Evolutionary conservation across 2,329 filamentous ascomycete genomes (phyloP), one percentile per base, ranked within the genome.

Genomic region (Elsinoe arachidis): DNA sequence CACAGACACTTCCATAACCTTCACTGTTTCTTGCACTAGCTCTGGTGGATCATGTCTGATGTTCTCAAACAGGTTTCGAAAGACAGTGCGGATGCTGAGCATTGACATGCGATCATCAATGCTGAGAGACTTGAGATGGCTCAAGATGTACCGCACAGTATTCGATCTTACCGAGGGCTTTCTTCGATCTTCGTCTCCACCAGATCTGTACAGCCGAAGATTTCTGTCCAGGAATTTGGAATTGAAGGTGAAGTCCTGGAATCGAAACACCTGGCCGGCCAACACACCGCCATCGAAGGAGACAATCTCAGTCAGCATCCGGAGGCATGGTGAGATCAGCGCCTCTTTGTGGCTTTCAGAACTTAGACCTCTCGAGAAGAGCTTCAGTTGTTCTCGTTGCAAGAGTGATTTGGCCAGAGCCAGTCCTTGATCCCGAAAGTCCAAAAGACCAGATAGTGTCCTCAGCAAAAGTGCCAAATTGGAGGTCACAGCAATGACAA

Each of bases 281-380:
- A 90, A 79, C 41, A 83, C 81, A 12, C 93, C 95, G 14, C 90
- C 90, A 70, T 97, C 91, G 62, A 96, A 87, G 56, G 79, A 84
- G 14, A 89, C 82, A n/a, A 91, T 80, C 72, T 99, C 92, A 54
- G 86, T 88, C 59, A 99, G 79, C 54, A 99, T 75, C 58, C 92
- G 84, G 59, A 99, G 74, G 21, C 88, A 91, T 0, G 93, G 92
- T 2, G 90, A 93, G 60, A 96, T 91, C 59, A 97, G 76, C 70
- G 88, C 90, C 38, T 90, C 90, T 67, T 95, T 96, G 49, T 83
- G 80, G 70, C 90, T 91, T 21, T 88, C 85, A 0, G 88, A 83
- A 2, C 88, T 86, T 15, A 97, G 74, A 59, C 89, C 90, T 59
- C 85, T 84, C 33, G 88, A 84, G 21, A 97, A 74, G 2, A 95